Conservation (phyloP, 1,284 basidiomycete species). For the Rhodotorula sp. region DNA sequence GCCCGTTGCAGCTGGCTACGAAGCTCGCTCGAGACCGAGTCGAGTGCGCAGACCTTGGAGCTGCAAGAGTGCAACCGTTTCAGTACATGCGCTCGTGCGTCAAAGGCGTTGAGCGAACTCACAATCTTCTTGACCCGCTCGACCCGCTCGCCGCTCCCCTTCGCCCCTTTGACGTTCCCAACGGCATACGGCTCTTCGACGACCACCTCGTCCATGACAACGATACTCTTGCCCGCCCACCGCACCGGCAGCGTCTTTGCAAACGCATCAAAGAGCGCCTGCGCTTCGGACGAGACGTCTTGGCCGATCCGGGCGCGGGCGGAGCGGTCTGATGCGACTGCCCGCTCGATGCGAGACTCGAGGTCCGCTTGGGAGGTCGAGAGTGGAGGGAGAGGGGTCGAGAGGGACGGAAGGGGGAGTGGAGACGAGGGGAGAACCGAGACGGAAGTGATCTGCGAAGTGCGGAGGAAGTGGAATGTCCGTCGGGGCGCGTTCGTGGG, state of each 20-base stretch:
- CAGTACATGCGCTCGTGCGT: neutral
- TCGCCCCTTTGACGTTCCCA: conserved; percentile 26
- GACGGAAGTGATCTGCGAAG: conserved; percentile 27
- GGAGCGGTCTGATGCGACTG: conserved; percentile 12
- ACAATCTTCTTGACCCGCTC: conserved; percentile 34
- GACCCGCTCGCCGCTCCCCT: conserved; percentile 19
- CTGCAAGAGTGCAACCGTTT: neutral
- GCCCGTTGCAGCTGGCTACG: too few species aligned
- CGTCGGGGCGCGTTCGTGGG: neutral
- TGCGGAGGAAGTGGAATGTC: conserved; percentile 25
- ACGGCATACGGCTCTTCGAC: conserved; percentile 21
- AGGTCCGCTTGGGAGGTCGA: conserved; percentile 6
- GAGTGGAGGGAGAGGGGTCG: neutral
- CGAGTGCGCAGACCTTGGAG: conserved; percentile 1
- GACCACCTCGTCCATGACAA: conserved; percentile 38
- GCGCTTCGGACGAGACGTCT: conserved; percentile 20
- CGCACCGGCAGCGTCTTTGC: conserved; percentile 33
- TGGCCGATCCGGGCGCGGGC: conserved; percentile 12
- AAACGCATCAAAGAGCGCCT: conserved; percentile 34
- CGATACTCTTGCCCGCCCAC: conserved; percentile 25
- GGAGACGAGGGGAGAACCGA: conserved; percentile 16
- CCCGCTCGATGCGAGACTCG: conserved; percentile 9
- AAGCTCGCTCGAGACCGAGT: neutral
- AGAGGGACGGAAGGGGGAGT: neutral
- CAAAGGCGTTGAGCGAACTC: neutral